Conservation (phyloP, 2,329 filamentous ascomycete genomes). For the Xylaria arbuscula region DNA sequence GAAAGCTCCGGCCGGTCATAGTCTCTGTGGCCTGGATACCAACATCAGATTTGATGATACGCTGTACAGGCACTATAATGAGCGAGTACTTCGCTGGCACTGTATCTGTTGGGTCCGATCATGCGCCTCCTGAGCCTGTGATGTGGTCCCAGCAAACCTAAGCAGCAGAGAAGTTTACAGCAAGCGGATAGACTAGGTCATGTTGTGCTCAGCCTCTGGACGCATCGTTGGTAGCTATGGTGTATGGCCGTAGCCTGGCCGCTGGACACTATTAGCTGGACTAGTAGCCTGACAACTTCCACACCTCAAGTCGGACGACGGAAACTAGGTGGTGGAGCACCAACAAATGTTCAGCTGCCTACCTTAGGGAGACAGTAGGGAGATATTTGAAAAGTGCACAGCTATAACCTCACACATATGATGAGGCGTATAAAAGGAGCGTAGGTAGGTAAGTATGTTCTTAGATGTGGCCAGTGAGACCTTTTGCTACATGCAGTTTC, state of each 20-base stretch:
- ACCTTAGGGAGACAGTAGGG: neutral
- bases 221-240: slow-evolving; percentile 2
- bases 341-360: neutral
- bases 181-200: neutral
- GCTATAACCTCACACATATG: neutral
- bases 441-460: neutral
- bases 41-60: slow-evolving; percentile 5
- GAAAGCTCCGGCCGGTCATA: neutral
- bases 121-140: neutral
- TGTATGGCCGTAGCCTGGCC: neutral
- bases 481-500: neutral
- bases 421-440: neutral
- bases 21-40: neutral
- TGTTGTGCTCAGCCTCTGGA: slow-evolving; percentile 6
- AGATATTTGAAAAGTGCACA: neutral
- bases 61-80: neutral
- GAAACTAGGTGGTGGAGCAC: neutral
- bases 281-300: neutral
- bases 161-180: neutral
- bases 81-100: neutral
- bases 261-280: neutral
- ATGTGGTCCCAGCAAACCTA: neutral
- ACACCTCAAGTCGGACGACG: neutral
- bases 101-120: neutral
- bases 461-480: neutral